These are phyloP conservation scores for Geotrichum ghanense DNA, from an alignment of 805 yeast genomes.

Conservation along the genomic window DNA sequence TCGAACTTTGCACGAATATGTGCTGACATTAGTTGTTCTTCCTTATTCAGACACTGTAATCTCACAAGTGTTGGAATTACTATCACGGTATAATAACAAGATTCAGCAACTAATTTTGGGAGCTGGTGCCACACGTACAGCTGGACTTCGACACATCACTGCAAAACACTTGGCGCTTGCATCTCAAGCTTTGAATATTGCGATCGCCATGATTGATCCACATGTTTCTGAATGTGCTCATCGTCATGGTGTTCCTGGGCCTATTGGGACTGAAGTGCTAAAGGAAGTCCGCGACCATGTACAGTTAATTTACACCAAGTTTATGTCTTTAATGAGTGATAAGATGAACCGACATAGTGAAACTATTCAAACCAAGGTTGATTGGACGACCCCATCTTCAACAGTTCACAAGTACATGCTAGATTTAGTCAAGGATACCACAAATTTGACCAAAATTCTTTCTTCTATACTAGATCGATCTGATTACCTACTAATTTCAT, in stretches of 20 bases:
- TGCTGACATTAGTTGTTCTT: constrained; percentile 46
- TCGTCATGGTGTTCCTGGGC: constrained; percentile 24
- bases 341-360: constrained; percentile 41
- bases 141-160: constrained; percentile 63
- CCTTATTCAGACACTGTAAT: constrained; percentile 27
- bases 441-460: constrained; percentile 50
- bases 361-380: constrained; percentile 32
- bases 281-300: constrained; percentile 47
- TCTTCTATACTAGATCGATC: not conserved
- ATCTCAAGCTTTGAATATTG: constrained; percentile 48
- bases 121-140: constrained; percentile 66
- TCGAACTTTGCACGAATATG: constrained; percentile 36
- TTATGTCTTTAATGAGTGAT: constrained; percentile 62
- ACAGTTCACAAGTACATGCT: constrained; percentile 54
- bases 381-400: constrained; percentile 38
- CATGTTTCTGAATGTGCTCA: constrained; percentile 23
- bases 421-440: constrained; percentile 51
- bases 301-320: constrained; percentile 47
- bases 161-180: constrained; percentile 61
- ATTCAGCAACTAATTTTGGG: constrained; percentile 51
- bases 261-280: constrained; percentile 28
- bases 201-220: constrained; percentile 29
- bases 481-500: constrained; percentile 19
- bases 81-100: constrained; percentile 42
- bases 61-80: constrained; percentile 29